Conservation (phyloP, 2,329 filamentous ascomycete genomes). For the Endoconidiophora laricicola region DNA sequence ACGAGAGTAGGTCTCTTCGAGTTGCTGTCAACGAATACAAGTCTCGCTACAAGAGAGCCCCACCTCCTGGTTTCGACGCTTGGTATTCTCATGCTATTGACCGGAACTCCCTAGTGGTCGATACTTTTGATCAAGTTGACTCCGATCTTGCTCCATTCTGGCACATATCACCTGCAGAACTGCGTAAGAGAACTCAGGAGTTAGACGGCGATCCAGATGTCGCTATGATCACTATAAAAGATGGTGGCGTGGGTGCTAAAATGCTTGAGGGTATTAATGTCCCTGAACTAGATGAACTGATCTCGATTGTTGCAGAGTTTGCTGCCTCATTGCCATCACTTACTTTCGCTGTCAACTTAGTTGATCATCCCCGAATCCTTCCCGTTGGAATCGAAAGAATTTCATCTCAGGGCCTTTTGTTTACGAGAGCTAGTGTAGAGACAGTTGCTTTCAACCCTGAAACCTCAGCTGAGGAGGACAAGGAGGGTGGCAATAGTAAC, state of each 20-base stretch:
- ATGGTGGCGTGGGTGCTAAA: conserved; percentile 35
- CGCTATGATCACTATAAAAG: conserved; percentile 39
- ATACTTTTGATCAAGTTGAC: conserved; percentile 68
- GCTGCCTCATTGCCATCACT: conserved; percentile 61
- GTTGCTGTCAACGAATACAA: conserved; percentile 33
- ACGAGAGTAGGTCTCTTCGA: conserved; percentile 29
- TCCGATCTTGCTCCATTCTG: conserved; percentile 62
- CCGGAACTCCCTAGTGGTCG: conserved; percentile 54
- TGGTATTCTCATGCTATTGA: conserved; percentile 67
- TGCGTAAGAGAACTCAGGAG: conserved; percentile 40
- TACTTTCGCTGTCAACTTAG: conserved; percentile 68
- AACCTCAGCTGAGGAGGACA: not conserved
- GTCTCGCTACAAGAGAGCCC: conserved; percentile 43
- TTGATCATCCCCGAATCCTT: conserved; percentile 57
- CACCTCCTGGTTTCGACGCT: conserved; percentile 66
- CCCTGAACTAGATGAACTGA: conserved; percentile 27
- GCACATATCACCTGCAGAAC: conserved; percentile 49
- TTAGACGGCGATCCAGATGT: conserved; percentile 27
- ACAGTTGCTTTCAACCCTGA: not conserved
- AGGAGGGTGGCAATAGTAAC: too few relatives aligned
- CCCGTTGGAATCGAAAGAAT: conserved; percentile 2
- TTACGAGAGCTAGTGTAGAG: not conserved
- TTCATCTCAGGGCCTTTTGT: not conserved
- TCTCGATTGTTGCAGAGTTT: conserved; percentile 56
- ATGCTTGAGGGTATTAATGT: conserved; percentile 18